phyloP scores from a whole-genome alignment of 176 grass and related monocot genomes.

The Otatea glauca region DNA sequence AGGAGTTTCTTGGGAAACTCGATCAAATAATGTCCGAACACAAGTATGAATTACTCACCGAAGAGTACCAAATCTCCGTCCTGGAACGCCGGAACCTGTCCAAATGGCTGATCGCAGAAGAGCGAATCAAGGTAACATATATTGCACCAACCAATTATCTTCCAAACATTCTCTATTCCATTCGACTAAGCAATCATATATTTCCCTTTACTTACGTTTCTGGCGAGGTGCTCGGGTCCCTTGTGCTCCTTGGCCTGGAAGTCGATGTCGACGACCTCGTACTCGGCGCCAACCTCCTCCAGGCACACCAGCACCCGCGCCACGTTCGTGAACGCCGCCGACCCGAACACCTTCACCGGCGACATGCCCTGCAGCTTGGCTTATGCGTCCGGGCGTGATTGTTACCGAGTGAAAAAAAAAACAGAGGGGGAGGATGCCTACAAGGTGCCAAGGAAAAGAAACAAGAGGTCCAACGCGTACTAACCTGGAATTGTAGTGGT shows the following conservation, averaged over 20 bases:
- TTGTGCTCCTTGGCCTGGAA: neutral
- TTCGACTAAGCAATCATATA: no score
- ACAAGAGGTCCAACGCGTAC: no score
- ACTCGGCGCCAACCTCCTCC: constrained; percentile 53
- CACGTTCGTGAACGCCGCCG: constrained; percentile 11
- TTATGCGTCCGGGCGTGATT: no score
- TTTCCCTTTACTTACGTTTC: constrained; percentile 24
- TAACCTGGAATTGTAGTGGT: no score
- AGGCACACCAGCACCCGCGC: constrained; percentile 49
- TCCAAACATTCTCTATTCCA: no score
- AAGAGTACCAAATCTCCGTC: constrained; percentile 35
- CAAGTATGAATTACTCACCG: neutral
- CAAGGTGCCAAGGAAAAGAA: no score
- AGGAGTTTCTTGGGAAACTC: no score
- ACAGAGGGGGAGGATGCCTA: no score
- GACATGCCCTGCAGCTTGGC: neutral
- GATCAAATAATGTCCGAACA: no score
- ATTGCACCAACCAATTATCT: no score
- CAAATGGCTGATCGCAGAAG: constrained; percentile 19
- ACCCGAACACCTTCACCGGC: constrained; percentile 48
- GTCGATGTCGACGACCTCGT: constrained; percentile 42
- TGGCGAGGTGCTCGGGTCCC: constrained; percentile 40
- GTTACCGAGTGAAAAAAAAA: no score
- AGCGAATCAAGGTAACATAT: no score
- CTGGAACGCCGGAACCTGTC: constrained; percentile 45